These are phyloP conservation scores for Raffaelea deltoideospora DNA, from an alignment of 2,329 filamentous ascomycete genomes.

Conservation along the genomic window DNA sequence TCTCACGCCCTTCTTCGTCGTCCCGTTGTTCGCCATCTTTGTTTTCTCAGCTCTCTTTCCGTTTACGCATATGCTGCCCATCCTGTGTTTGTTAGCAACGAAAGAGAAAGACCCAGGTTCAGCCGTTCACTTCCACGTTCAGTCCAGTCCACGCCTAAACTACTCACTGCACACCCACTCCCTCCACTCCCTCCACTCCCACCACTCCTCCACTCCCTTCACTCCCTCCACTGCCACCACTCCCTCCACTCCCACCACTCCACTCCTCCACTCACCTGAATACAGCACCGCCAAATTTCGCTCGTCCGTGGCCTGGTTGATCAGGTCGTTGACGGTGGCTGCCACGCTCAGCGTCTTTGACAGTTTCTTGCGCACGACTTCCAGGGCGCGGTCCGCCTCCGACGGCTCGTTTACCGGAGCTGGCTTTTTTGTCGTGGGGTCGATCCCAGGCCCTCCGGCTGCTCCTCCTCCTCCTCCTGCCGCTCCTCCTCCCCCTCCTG, in stretches of 20 bases:
- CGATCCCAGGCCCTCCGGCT: no score
- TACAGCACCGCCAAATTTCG: constrained; percentile 83
- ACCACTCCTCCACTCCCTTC: constrained; percentile 75
- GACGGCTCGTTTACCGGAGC: constrained; percentile 36
- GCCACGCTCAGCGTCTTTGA: constrained; percentile 86
- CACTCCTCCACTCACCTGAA: constrained; percentile 35
- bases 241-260: no score
- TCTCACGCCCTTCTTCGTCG: neutral
- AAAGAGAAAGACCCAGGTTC: neutral
- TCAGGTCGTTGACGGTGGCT: constrained; percentile 91
- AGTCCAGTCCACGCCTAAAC: neutral
- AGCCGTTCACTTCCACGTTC: neutral
- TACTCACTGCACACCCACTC: neutral
- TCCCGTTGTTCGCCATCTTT: no score
- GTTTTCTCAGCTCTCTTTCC: no score
- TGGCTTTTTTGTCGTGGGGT: constrained; percentile 11
- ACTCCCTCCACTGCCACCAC: no score
- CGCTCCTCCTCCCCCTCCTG: no score
- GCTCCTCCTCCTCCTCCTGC: no score
- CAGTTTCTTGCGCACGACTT: constrained; percentile 90
- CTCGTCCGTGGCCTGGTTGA: constrained; percentile 90
- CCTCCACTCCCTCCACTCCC: constrained; percentile 20
- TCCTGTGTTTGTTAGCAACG: constrained; percentile 3
- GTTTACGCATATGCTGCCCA: constrained; percentile 10
- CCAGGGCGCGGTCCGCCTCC: constrained; percentile 82